Percentiles rank a stretch among this genome's conserved stretches.
phyloP scores from a whole-genome alignment of 805 yeast genomes.

The Wickerhamomyces queroliae region DNA sequence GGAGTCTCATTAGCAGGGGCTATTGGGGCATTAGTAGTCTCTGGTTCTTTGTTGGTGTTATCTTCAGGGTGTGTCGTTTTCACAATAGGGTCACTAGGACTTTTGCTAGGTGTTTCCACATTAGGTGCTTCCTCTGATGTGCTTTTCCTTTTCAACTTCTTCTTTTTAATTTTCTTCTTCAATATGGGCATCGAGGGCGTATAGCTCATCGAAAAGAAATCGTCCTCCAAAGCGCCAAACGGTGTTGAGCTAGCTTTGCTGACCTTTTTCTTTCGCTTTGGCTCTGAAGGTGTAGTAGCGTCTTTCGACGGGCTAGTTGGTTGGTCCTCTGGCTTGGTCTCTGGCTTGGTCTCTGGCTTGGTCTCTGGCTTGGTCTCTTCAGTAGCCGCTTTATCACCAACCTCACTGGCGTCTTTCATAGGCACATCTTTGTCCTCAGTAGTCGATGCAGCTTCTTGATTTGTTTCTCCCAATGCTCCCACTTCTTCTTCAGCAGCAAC shows the following conservation, averaged over 20 bases:
- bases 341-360: too few relatives aligned
- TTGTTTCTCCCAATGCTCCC: background rate
- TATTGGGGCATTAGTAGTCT: background rate
- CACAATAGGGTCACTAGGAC: background rate
- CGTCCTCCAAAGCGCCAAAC: slow-evolving; percentile 15
- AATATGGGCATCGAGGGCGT: slow-evolving; percentile 1
- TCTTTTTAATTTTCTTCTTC: slow-evolving; percentile 15
- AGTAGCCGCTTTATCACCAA: too few relatives aligned
- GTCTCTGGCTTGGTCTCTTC: background rate
- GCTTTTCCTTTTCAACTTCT: slow-evolving; percentile 2
- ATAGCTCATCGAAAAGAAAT: slow-evolving; percentile 20
- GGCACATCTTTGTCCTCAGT: background rate
- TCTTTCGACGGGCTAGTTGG: too few relatives aligned
- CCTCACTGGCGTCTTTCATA: background rate
- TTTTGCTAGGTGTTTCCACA: background rate
- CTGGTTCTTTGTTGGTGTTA: background rate
- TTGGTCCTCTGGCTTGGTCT: too few relatives aligned
- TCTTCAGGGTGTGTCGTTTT: too few relatives aligned
- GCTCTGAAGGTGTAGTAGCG: too few relatives aligned
- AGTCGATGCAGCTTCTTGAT: background rate
- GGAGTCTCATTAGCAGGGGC: background rate
- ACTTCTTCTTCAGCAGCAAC: too few relatives aligned
- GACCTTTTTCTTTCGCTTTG: background rate
- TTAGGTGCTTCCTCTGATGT: background rate
- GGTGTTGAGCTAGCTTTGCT: background rate